Evolutionary conservation across 495 filamentous ascomycete genomes (phyloP).

Genomic region (Saxophila tyrrhenica): DNA sequence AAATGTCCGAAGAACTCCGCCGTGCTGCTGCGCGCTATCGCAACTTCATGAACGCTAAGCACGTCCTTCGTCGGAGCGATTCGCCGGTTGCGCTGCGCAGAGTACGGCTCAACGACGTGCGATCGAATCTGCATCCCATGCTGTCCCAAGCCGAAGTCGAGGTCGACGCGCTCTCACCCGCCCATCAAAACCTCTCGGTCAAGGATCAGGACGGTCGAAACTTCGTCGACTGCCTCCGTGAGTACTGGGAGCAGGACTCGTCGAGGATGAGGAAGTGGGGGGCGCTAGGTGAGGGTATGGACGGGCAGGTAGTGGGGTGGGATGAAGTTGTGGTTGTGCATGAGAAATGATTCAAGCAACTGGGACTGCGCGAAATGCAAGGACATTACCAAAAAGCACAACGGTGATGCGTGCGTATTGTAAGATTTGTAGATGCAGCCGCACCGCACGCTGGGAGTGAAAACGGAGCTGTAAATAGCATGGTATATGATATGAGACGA

Average conservation of each 20-base stretch:
- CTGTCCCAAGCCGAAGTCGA: background rate
- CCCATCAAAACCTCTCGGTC: background rate
- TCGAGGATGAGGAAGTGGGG: background rate
- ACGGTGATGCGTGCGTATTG: no score
- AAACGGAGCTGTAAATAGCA: no score
- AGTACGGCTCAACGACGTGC: background rate
- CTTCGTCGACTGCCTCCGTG: background rate
- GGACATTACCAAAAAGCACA: no score
- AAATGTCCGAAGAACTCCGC: background rate
- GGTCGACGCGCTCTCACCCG: background rate
- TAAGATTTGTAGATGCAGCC: no score
- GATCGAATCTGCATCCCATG: background rate
- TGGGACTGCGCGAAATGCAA: no score
- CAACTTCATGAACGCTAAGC: background rate
- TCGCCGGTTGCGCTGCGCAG: background rate
- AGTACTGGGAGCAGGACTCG: background rate
- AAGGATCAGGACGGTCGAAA: background rate
- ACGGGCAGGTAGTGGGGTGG: background rate
- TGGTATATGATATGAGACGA: no score
- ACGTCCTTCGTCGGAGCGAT: background rate
- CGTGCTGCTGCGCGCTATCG: background rate
- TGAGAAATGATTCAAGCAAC: background rate
- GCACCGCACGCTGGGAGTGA: no score
- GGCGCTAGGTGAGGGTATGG: background rate
- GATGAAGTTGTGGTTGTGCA: constrained; percentile 2